Evolutionary conservation across 148 eudicot genomes (phyloP).

Genomic region (Fagopyrum esculentum): DNA sequence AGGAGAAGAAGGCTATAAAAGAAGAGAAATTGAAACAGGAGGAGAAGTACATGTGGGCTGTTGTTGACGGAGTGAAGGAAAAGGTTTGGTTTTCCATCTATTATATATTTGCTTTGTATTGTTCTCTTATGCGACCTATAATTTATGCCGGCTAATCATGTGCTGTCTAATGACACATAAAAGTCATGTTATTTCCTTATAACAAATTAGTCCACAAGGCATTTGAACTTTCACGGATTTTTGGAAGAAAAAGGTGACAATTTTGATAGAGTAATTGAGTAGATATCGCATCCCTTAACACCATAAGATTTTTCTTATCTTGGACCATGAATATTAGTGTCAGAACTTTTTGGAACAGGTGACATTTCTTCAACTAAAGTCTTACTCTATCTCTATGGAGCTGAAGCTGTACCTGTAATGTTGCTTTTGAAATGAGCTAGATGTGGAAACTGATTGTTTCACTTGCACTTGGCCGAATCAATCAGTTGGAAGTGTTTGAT

Average conservation of each 20-base stretch:
- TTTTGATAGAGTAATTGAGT: not conserved
- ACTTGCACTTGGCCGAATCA: not conserved
- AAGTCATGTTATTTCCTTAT: not conserved
- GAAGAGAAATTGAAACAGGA: conserved; percentile 90
- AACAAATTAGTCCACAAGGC: not conserved
- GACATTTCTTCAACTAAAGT: not conserved
- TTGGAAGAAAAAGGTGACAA: not conserved
- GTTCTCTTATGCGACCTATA: not conserved
- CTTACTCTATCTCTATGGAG: not conserved
- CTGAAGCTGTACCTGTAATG: not conserved
- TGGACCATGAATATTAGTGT: not conserved
- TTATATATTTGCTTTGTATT: not conserved
- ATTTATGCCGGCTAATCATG: not conserved
- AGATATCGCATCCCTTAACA: not conserved
- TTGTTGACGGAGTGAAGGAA: conserved; percentile 91
- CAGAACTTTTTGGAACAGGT: not conserved
- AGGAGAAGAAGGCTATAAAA: conserved; percentile 93
- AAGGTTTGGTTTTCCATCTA: conserved; percentile 40
- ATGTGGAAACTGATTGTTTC: not conserved
- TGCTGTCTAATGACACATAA: not conserved
- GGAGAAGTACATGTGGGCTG: conserved; percentile 99
- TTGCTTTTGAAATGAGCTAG: not conserved
- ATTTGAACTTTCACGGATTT: not conserved
- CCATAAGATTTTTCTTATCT: not conserved
- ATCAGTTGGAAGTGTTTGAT: not conserved